phyloP scores from a whole-genome alignment of 139 green algal genomes.

The Chlorella sp. region DNA sequence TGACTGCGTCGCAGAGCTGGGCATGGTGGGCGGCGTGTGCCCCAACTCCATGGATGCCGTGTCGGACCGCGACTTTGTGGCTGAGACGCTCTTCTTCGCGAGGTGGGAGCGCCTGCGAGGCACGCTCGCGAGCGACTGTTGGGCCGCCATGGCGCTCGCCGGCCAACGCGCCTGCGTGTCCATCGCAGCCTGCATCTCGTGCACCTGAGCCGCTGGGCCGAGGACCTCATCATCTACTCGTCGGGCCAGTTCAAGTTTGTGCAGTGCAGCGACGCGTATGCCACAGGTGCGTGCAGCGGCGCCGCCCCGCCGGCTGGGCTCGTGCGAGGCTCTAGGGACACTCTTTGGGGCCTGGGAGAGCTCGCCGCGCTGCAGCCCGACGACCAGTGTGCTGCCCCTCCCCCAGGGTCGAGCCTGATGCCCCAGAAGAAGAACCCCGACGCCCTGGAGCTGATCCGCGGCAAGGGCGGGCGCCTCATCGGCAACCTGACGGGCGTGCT shows the following conservation, averaged over 20 bases:
- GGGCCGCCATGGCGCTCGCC: too few species aligned
- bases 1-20: constrained; percentile 77
- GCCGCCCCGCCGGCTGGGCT: neutral
- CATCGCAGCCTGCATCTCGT: constrained; percentile 75
- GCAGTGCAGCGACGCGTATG: constrained; percentile 93
- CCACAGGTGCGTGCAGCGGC: constrained; percentile 60
- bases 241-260: constrained; percentile 88
- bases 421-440: constrained; percentile 99
- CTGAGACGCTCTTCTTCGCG: constrained; percentile 89
- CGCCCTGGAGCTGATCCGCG: constrained; percentile 95
- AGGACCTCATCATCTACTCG: constrained; percentile 98
- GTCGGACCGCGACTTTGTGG: constrained; percentile 93
- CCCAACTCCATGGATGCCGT: constrained; percentile 98
- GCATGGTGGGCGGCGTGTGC: constrained; percentile 73
- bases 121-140: too few species aligned
- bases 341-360: too few species aligned
- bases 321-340: too few species aligned
- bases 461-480: constrained; percentile 69
- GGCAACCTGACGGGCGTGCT: constrained; percentile 91
- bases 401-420: constrained; percentile 91
- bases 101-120: too few species aligned
- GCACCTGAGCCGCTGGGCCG: constrained; percentile 90
- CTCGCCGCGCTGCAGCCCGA: too few species aligned
- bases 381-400: neutral
- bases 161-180: too few species aligned